Conservation (phyloP, 495 filamentous ascomycete species). For the Talaromyces thailandensis region DNA sequence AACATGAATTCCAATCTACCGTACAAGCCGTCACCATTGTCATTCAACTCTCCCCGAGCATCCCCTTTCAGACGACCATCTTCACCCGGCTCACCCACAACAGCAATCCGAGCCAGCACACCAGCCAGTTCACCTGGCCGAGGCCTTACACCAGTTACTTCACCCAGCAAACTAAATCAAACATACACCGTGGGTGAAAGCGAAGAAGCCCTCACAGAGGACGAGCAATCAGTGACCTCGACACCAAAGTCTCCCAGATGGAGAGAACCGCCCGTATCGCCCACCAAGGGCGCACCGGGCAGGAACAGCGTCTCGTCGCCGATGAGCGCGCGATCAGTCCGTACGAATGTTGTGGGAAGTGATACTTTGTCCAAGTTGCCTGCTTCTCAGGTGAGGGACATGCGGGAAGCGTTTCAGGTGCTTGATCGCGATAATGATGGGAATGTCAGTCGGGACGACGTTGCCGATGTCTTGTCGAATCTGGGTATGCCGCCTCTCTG, state of each 20-base stretch:
- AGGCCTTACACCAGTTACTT: constrained; percentile 33
- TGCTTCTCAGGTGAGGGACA: constrained; percentile 58
- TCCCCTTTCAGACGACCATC: constrained; percentile 68
- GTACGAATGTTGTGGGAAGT: constrained; percentile 11
- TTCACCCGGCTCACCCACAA: constrained; percentile 36
- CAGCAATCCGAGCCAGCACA: constrained; percentile 24
- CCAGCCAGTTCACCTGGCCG: constrained; percentile 35
- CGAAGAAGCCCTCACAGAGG: constrained; percentile 12
- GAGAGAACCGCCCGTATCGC: constrained; percentile 30
- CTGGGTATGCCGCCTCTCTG: constrained; percentile 43
- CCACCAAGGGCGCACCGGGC: constrained; percentile 23
- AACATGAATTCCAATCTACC: constrained; percentile 32
- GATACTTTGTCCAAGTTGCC: constrained; percentile 57
- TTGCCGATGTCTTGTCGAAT: constrained; percentile 70
- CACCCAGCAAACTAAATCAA: constrained; percentile 40
- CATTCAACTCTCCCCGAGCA: constrained; percentile 57
- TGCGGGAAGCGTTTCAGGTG: constrained; percentile 81
- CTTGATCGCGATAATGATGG: constrained; percentile 77
- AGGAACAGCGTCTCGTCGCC: constrained; percentile 5
- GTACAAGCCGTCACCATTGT: constrained; percentile 66
- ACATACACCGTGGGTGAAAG: constrained; percentile 34
- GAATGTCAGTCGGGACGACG: constrained; percentile 63
- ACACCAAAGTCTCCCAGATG: constrained; percentile 29
- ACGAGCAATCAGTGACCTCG: constrained; percentile 21
- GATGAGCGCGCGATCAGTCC: not conserved